Base-by-base conservation (phyloP, 2,329 filamentous ascomycete genomes). In the Graphilbum fragrans region DNA sequence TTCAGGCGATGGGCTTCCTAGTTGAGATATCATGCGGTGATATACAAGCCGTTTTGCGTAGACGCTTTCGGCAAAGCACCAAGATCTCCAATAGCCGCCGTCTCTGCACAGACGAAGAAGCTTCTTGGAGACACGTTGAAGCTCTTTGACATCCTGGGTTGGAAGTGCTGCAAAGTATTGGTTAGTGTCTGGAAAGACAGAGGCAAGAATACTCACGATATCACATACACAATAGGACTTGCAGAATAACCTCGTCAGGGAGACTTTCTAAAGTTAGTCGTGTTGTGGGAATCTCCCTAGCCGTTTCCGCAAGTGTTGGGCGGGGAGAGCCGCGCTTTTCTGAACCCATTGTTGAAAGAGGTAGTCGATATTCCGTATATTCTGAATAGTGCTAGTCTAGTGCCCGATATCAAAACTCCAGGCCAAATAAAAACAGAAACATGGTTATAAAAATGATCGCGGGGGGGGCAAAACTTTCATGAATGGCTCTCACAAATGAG, bases 71-170 rank as follows among this genome's bases (percentile, higher is more conserved):
- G 79, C 69, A 56, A 92, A 86, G 57, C 82, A 88, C 54, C 80
- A 69, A 3, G 70, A 62, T 47, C 82, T 81, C 88, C 88, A 95
- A 29, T 90, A 65, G 32, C 68, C 72, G 51, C 82, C 74, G 55
- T 94, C 86, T 43, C 86, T 78, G 32, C 76, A 80, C 34, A 92
- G 65, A 23, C 65, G 59, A 22, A 80, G 70, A 44, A 90, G 74
- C 35, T 67, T 70, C 47, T 68, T 75, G 21, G 77, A 90, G 12
- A 86, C 75, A 18, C 73, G 69, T 59, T 88, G 85, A 27, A 90
- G 64, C 42, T 60, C 69, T 43, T 81, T 74, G 45, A 88, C 70
- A 48, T 86, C 74, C 34, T 56, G 53, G 16, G 77, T 69, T n/a
- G 74, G 66, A 47, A 87, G 72, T 53, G 70, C 78, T 83, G 54